Base-by-base conservation (phyloP, 2,329 filamentous ascomycete species). In the Ophiostoma ulmi region DNA sequence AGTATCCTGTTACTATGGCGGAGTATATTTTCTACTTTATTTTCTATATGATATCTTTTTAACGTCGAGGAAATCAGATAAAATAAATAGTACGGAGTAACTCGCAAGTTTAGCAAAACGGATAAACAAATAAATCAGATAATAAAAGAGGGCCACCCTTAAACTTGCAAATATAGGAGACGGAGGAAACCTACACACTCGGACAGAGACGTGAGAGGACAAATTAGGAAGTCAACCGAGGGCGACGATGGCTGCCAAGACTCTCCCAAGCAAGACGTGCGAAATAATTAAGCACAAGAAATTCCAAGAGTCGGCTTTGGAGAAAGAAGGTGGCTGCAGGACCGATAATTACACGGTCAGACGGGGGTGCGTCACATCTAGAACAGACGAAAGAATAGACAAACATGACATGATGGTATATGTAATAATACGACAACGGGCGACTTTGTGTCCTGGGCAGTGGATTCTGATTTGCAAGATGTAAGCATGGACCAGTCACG, bases 221-320 rank as follows among this genome's bases (percentile, higher is more conserved):
- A 10, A 35, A 63, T 35, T 63, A 63, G 26, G 58, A 63, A 63
- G 58, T 36, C 26, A 63, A 63, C 58, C 58, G 58, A 63, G 58
- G 58, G 26, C 58, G 17, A 63, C 26, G 58, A 63, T 26, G 58
- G 52, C n/a, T 14, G 22, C 58, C 58, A 63, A 35, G 58, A 35
- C 11, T 13, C 6, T 17, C 11, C 58, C 58, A 35, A 26, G 26
- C 22, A 35, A 5, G 26, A 17, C 13, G 26, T 35, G 58, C 17
- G 58, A 35, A n/a, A 22, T 5, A 26, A 26, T 58, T 14, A 58
- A 58, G 22, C 22, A 7, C 14, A 48, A 31, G 7, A 5, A 58
- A 58, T 7, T 3, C 52, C 52, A 11, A 58, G 52, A 26, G n/a
- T 26, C 10, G n/a, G 52, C 13, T 58, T 11, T 13, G 39, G 11